Conservation (phyloP, 2,329 filamentous ascomycete species). For the Anthostomella pinea region DNA sequence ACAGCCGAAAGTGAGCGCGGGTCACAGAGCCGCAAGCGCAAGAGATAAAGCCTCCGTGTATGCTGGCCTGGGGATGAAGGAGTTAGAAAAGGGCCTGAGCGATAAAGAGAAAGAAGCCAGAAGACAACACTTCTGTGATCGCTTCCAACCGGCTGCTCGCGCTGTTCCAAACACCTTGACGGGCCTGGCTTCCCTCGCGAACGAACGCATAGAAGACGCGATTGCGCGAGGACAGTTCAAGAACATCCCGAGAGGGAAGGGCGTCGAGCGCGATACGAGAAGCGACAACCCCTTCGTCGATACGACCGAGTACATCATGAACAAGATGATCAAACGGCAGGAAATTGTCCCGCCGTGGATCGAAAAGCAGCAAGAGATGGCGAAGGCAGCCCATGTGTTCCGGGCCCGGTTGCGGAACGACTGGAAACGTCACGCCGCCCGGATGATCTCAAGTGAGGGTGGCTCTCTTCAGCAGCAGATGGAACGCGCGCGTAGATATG, state of each 20-base stretch:
- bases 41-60: conserved; percentile 57
- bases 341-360: conserved; percentile 98
- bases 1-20: conserved; percentile 37
- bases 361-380: conserved; percentile 92
- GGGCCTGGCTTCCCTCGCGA: conserved; percentile 79
- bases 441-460: conserved; percentile 73
- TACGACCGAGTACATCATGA: conserved; percentile 97
- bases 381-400: conserved; percentile 66
- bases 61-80: conserved; percentile 45
- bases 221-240: conserved; percentile 87
- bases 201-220: conserved; percentile 87
- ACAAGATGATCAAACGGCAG: conserved; percentile 96
- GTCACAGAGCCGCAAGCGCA: conserved; percentile 51
- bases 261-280: conserved; percentile 76
- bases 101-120: conserved; percentile 71
- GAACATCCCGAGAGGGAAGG: conserved; percentile 77
- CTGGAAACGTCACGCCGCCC: conserved; percentile 80
- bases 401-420: conserved; percentile 71
- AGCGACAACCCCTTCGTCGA: conserved; percentile 88
- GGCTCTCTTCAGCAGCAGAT: conserved; percentile 74
- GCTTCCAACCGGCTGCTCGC: conserved; percentile 71
- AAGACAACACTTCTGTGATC: conserved; percentile 71
- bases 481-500: conserved; percentile 67
- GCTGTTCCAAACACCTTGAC: conserved; percentile 73
- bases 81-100: conserved; percentile 53